phyloP scores from a whole-genome alignment of 139 green algal species.

The Micromonas pusilla region DNA sequence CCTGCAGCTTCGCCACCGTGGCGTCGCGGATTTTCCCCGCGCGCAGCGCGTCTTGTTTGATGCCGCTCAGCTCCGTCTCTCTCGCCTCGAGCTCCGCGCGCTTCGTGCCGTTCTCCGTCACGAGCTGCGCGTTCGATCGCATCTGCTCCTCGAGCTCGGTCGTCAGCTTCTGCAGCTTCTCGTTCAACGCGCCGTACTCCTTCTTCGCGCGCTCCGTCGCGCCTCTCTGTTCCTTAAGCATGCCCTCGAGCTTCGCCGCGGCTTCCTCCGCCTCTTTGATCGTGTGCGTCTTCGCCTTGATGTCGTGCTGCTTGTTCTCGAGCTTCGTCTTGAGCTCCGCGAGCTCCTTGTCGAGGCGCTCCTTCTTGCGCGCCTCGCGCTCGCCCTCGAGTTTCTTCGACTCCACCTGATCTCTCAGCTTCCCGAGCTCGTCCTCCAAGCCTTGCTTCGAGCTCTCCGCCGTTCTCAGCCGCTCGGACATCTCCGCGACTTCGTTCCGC shows the following conservation, averaged over 20 bases:
- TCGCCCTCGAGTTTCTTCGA: constrained; percentile 47
- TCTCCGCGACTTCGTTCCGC: constrained; percentile 52
- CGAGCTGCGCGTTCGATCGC: constrained; percentile 75
- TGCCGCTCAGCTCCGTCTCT: constrained; percentile 63
- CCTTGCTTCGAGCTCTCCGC: constrained; percentile 57
- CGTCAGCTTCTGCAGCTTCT: constrained; percentile 81
- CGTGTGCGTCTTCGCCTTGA: constrained; percentile 59
- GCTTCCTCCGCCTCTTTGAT: constrained; percentile 50
- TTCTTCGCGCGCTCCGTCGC: constrained; percentile 68
- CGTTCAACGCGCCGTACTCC: constrained; percentile 75
- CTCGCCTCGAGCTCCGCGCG: constrained; percentile 76
- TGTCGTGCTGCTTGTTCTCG: constrained; percentile 59
- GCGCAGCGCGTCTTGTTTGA: constrained; percentile 57
- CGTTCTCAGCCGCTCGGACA: constrained; percentile 55
- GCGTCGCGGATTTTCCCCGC: constrained; percentile 54
- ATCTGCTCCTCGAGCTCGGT: constrained; percentile 82
- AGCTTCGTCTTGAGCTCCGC: constrained; percentile 59
- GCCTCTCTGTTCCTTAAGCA: constrained; percentile 58
- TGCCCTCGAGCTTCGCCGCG: constrained; percentile 49
- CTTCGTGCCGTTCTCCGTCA: constrained; percentile 71
- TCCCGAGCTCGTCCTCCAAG: constrained; percentile 57
- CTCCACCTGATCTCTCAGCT: constrained; percentile 51
- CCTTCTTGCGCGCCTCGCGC: constrained; percentile 31
- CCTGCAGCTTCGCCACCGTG: constrained; percentile 46
- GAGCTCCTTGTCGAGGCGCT: constrained; percentile 39